Conservation (phyloP, 306 rosid genomes). For the Lupinus albus region DNA sequence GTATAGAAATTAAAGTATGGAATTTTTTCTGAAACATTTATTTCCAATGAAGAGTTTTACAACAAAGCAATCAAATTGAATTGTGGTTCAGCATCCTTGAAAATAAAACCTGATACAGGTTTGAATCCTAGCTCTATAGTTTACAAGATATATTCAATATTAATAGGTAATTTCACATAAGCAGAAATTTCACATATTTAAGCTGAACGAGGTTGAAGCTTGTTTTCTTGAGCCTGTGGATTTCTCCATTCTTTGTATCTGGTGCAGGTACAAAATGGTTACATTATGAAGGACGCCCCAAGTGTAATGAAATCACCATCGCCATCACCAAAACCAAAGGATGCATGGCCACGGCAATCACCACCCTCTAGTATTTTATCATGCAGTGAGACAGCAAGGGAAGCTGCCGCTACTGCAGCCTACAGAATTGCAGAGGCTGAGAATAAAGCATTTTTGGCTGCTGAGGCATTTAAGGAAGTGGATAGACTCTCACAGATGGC, state of each 20-base stretch:
- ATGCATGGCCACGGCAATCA: slow-evolving; percentile 36
- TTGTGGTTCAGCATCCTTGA: too few relatives aligned
- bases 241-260: slow-evolving; percentile 13
- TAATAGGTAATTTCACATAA: not conserved
- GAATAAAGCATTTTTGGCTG: slow-evolving; percentile 64
- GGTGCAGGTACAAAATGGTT: slow-evolving; percentile 68
- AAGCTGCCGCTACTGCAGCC: slow-evolving; percentile 64
- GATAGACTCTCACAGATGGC: slow-evolving; percentile 57
- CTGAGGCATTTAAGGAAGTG: slow-evolving; percentile 66
- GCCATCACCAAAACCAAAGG: slow-evolving; percentile 45
- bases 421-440: slow-evolving; percentile 73
- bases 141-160: too few relatives aligned
- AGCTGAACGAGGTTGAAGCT: slow-evolving; percentile 33
- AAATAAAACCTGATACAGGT: too few relatives aligned
- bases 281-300: slow-evolving; percentile 49
- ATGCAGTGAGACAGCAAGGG: slow-evolving; percentile 48
- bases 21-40: not conserved
- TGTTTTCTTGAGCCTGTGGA: slow-evolving; percentile 25
- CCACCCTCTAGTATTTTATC: slow-evolving; percentile 38
- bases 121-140: too few relatives aligned
- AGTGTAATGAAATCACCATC: slow-evolving; percentile 41
- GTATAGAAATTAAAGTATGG: not conserved
- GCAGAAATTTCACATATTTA: slow-evolving; percentile 16
- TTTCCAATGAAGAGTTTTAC: not conserved
- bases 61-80: not conserved